A percentile compares a stretch with the other conserved stretches of the same genome.
Evolutionary conservation across 768 basidiomycete species (phyloP).

Genomic region (Boletus eberwhitei): DNA sequence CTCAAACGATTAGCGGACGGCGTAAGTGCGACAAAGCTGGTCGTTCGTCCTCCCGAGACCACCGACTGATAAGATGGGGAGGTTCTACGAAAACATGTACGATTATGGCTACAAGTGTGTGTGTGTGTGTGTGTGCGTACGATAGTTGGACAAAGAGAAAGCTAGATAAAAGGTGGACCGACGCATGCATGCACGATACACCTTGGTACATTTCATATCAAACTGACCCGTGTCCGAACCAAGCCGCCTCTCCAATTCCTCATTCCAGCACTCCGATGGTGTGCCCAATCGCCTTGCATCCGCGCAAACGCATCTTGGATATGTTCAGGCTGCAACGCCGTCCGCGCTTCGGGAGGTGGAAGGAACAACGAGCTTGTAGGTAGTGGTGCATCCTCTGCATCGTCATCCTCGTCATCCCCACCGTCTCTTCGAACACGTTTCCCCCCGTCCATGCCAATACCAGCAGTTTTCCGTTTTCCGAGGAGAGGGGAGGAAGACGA

Average conservation of each 20-base stretch:
- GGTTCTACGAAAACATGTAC: neutral
- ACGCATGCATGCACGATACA: neutral
- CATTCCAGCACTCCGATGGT: constrained; percentile 81
- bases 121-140: neutral
- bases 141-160: neutral
- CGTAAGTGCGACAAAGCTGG: constrained; percentile 39
- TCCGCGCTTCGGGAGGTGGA: constrained; percentile 77
- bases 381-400: constrained; percentile 62
- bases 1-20: constrained; percentile 31
- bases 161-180: neutral
- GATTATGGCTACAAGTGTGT: constrained; percentile 3
- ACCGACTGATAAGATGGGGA: neutral
- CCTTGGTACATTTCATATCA: constrained; percentile 48
- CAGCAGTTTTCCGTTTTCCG: constrained; percentile 64
- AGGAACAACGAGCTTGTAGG: constrained; percentile 75
- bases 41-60: constrained; percentile 22
- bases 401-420: constrained; percentile 48
- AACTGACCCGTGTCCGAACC: constrained; percentile 70
- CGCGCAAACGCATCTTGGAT: constrained; percentile 88
- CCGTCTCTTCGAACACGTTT: constrained; percentile 52
- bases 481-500: constrained; percentile 49
- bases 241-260: constrained; percentile 87
- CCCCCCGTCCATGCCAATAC: constrained; percentile 39
- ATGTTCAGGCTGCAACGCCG: constrained; percentile 76
- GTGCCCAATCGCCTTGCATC: constrained; percentile 86